Evolutionary conservation across 257 asterid species (phyloP), one percentile per base, ranked within the genome.

Genomic region (Solanum raphanifolium): DNA sequence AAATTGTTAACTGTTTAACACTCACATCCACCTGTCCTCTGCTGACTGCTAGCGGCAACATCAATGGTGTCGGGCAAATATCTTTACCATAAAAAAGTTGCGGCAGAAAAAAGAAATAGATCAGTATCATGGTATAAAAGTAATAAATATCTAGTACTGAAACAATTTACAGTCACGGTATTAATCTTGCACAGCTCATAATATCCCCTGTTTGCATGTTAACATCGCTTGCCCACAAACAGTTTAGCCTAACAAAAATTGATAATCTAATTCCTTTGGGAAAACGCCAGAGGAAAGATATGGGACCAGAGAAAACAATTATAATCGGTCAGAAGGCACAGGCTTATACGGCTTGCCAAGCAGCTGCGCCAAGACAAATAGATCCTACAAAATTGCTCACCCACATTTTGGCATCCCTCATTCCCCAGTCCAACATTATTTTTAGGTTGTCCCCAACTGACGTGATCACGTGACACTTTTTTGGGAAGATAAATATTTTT

Each of bases 21-120:
- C 87, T 93, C 95, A 23, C 99, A 95, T 86, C 99, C 98, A 55
- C 91, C 52, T 65, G 99, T 92, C 89, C 98, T 92, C 89, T 87
- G 98, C 89, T 93, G 98, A 86, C 86, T 88, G 95, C 94, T 90
- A 93, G 93, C 89, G 25, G 89, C 98, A 38, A 96, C 98, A 34
- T 96, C 99, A 71, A 96, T 94, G 38, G 98, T 95, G 90, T 96
- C 99, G 13, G 99, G 99, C 96, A 95, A 87, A 92, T 96, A 96
- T 91, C 99, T 96, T 32, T 71, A 83, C 41, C 89, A 82, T 85
- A 85, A 13, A 86, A 88, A 38, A 84, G 55, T 35, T 46, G 46
- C 13, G 13, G 25, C 27, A 48, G 55, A 81, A 39, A 81, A 78
- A n/a, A 3, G 32, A 78, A 35, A 43, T 31, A 36, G 11, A 68